Evolutionary conservation across 352 stramenopile species (phyloP), one percentile per base, ranked within the genome.

Genomic region (Pythium insidiosum): DNA sequence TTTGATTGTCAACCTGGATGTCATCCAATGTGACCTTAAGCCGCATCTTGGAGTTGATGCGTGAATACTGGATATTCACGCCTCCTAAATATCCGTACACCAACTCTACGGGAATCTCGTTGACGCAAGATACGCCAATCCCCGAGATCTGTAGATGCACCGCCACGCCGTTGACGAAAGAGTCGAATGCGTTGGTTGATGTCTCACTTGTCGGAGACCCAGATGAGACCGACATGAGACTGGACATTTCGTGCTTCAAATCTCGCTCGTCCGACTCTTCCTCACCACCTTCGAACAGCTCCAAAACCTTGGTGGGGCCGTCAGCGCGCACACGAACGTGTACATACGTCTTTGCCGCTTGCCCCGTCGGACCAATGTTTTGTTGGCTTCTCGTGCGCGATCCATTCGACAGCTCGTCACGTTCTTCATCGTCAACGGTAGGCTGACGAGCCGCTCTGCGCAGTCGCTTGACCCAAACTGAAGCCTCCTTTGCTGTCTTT

Each of bases 271-370:
- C 81, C 35, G 79, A 84, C 38, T 94, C 83, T 53, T 92, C 82
- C 52, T 93, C 79, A 4, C 79, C 79, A 38, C 80, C 84, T 74
- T 96, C 83, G 46, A 80, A 93, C 3, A 96, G 43, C 48, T 96
- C 85, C n/a, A 96, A 56, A 15, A 96, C 85, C 46, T 94, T 96
- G 20, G 84, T 96, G 5, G 84, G 79, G 1, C 85, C 85, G 58
- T 96, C 85, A 22, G 85, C 84, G 41, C 81, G 74, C 31, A 95
- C 70, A 15, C 83, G 78, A 50, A 93, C 69, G 31, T 88, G 67
- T 9, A 95, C 78, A 37, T 92, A 94, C 6, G 83, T 93, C 53
- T 92, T 94, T 0, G 80, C 79, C 23, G 82, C 74, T 50, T 88
- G 75, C 28, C 86, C 61, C 16, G 77, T 52, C 7, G 66, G 58